Percentiles rank a stretch among this genome's conserved stretches.
Conservation (phyloP, 2,329 filamentous ascomycete species). For the Plectosphaerella plurivora region DNA sequence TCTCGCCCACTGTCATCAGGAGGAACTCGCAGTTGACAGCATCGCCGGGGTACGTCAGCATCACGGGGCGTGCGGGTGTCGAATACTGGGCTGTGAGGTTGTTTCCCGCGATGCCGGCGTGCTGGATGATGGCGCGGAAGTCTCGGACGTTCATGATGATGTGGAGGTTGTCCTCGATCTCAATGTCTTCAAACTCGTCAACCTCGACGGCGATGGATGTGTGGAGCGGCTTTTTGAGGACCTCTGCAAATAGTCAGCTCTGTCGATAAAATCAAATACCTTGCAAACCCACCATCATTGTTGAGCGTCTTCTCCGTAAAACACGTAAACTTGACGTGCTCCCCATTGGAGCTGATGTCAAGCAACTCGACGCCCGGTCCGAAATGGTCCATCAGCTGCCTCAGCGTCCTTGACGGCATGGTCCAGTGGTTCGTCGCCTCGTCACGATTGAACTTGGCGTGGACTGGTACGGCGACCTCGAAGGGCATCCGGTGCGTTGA, state of each 20-base stretch:
- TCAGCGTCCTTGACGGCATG: slow-evolving; percentile 65
- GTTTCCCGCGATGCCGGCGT: slow-evolving; percentile 67
- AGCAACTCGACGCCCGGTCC: slow-evolving; percentile 76
- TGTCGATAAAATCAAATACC: neutral
- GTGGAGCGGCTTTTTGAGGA: slow-evolving; percentile 74
- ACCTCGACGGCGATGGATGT: slow-evolving; percentile 75
- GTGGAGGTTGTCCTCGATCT: slow-evolving; percentile 70
- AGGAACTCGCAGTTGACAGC: slow-evolving; percentile 73
- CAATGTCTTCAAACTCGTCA: slow-evolving; percentile 71
- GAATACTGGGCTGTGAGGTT: slow-evolving; percentile 67
- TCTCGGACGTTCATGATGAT: slow-evolving; percentile 80
- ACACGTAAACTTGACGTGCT: slow-evolving; percentile 73
- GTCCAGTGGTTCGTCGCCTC: slow-evolving; percentile 67
- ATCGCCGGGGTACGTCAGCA: slow-evolving; percentile 65
- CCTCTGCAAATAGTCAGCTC: slow-evolving; percentile 41
- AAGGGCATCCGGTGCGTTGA: slow-evolving; percentile 75
- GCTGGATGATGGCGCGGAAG: slow-evolving; percentile 73
- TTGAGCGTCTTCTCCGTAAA: slow-evolving; percentile 76
- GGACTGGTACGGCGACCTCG: slow-evolving; percentile 67
- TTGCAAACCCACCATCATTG: slow-evolving; percentile 37
- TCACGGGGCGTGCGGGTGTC: slow-evolving; percentile 64
- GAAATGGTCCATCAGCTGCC: slow-evolving; percentile 76
- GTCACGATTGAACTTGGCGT: slow-evolving; percentile 68
- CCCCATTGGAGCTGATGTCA: slow-evolving; percentile 70
- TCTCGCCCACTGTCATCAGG: slow-evolving; percentile 75